These are phyloP conservation scores for Elymus sibiricus DNA, from an alignment of 176 grass and related monocot species.

Conservation along the genomic window DNA sequence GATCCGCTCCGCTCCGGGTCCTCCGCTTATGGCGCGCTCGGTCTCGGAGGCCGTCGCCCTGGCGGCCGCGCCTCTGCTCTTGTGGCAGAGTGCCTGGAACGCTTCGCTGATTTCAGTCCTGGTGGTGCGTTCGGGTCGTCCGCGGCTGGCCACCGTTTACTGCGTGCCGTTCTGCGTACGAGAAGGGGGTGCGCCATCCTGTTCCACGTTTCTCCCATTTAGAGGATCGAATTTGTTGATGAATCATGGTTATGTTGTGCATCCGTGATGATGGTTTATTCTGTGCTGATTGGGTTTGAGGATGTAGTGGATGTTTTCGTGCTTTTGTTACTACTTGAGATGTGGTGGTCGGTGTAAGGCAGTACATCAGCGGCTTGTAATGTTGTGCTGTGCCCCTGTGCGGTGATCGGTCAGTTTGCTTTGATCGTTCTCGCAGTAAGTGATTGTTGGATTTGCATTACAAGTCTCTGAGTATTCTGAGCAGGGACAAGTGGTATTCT, in stretches of 20 bases:
- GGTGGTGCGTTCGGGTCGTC: neutral
- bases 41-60: neutral
- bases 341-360: neutral
- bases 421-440: neutral
- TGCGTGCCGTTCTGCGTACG: neutral
- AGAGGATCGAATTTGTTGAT: neutral
- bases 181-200: neutral
- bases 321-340: neutral
- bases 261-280: neutral
- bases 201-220: neutral
- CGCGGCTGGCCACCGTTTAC: neutral
- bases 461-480: neutral
- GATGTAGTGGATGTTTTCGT: neutral
- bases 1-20: neutral
- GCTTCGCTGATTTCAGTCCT: neutral
- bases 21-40: too few relatives aligned
- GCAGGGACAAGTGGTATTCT: neutral
- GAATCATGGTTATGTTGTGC: neutral
- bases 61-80: neutral
- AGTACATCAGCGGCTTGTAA: neutral
- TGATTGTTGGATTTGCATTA: neutral
- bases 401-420: neutral
- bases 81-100: neutral
- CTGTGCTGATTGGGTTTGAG: neutral
- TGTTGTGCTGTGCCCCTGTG: neutral